Conservation (phyloP, 2,329 filamentous ascomycete genomes). For the Diatrype stigma region DNA sequence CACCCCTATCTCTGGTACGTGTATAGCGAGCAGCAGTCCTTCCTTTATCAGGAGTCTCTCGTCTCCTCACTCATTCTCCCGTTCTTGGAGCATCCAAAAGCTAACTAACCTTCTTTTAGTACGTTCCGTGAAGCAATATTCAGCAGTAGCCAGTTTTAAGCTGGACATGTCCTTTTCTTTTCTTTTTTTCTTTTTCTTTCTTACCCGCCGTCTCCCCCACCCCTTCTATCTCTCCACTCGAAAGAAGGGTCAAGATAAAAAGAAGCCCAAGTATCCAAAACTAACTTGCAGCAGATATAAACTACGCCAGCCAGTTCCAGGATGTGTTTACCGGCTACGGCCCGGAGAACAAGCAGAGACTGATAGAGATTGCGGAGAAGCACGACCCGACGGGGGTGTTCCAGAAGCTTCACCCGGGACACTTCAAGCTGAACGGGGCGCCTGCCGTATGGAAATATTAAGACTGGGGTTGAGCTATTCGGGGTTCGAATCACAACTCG, state of each 20-base stretch:
- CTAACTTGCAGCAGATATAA: constrained; percentile 28
- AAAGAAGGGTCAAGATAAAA: too few species aligned
- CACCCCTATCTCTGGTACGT: constrained; percentile 32
- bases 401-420: constrained; percentile 32
- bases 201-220: background rate
- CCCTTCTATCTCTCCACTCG: background rate
- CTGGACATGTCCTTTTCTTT: background rate
- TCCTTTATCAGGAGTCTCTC: too few species aligned
- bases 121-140: background rate
- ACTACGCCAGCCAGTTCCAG: constrained; percentile 41
- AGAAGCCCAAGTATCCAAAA: background rate
- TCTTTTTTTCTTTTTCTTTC: background rate
- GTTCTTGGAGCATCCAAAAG: background rate
- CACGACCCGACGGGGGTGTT: constrained; percentile 35
- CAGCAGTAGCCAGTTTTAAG: background rate
- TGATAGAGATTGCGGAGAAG: constrained; percentile 27
- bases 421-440: constrained; percentile 32
- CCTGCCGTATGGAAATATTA: constrained; percentile 2
- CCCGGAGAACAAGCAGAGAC: constrained; percentile 28
- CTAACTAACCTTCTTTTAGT: background rate
- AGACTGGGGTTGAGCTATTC: background rate
- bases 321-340: constrained; percentile 38
- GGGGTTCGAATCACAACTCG: too few species aligned
- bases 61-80: background rate
- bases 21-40: too few species aligned